Base-by-base conservation (phyloP, 805 yeast genomes). In the Candida lessepsii region DNA sequence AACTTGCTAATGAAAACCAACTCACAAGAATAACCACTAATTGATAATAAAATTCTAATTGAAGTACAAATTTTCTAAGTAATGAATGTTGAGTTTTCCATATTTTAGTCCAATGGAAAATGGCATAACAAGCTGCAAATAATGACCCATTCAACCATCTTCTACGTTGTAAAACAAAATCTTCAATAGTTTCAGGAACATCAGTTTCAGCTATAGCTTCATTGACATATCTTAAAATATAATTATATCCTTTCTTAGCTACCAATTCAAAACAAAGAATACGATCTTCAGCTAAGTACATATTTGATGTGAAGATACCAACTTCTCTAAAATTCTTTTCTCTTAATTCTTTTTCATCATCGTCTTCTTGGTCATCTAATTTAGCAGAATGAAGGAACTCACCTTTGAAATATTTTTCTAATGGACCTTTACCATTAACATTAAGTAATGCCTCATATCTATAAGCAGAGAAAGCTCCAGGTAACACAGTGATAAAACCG, bases 141-240 rank as follows among this genome's bases (percentile, higher is more conserved):
- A 93, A 77, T 2, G 99, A 95, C 60, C 99, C 99, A 62, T 91
- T 91, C 46, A 91, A 75, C 99, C 99, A 91, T 71, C 99, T 81
- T 70, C 99, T 83, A 69, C 99, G 83, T 68, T 91, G 99, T 41
- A 93, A 78, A 39, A 91, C 86, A 56, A 93, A 88, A 57, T 93
- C 98, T n/a, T 96, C 84, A 31, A 90, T 74, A n/a, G 75, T 71
- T 56, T 90, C 97, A 6, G 98, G 98, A 37, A 89, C 98, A 74
- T 93, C 98, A 3, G 98, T 93, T 49, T 86, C 89, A 0, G 97
- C 98, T 47, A 78, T 78, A 4, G 97, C 96, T 41, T 82, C 76
- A 56, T 85, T 85, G 52, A 91, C 96, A 54, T 89, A 91, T 52
- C 82, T 79, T 51, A 93, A 74, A 15, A 86, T 66, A 86, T 96